Evolutionary conservation across 345 rosid species (phyloP), one percentile per base, ranked within the genome.

Genomic region (Syzygium aqueum): DNA sequence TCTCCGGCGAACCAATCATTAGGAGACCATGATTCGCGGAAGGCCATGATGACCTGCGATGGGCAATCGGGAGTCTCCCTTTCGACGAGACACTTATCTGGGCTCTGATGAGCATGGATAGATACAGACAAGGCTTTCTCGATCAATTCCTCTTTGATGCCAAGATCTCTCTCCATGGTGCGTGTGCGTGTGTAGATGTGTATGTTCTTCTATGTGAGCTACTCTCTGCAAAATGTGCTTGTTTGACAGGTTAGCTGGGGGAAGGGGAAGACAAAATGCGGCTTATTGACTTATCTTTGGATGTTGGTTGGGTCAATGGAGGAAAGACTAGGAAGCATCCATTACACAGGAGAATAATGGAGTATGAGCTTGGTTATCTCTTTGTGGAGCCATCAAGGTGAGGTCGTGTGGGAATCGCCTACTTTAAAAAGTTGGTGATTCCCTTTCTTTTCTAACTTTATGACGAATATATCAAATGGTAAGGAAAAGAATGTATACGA

Each of bases 21-120:
- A 13, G 23, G 78, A 37, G 88, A 88, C 93, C 94, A 95, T 84
- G 87, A 90, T 40, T 94, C 94, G 37, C 89, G 89, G 88, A 95
- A 95, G 88, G 92, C 89, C 87, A 95, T 87, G 13, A 90, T 27
- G 53, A 92, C 89, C 12, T 85, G 92, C 2, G 90, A 37, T 11
- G 86, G 89, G 27, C 85, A 17, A 46, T 19, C 11, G 28, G 17
- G 3, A 13, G 21, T 43, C 80, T 23, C 61, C 67, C 87, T 85
- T 61, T 89, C 87, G 4, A 27, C 86, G 51, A 84, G 46, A 43
- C 46, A 43, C 87, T 89, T 86, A 13, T 53, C 92, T 3, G 92
- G 84, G 7, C 52, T 30, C 57, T 78, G 53, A 88, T 91, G 93
- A 85, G 93, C 93, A 22, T 54, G 59, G 85, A 85, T 84, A 15